Percentiles rank a stretch among this genome's conserved stretches.
phyloP scores from a whole-genome alignment of 2,329 filamentous ascomycete species.

The Fusarium sp. region DNA sequence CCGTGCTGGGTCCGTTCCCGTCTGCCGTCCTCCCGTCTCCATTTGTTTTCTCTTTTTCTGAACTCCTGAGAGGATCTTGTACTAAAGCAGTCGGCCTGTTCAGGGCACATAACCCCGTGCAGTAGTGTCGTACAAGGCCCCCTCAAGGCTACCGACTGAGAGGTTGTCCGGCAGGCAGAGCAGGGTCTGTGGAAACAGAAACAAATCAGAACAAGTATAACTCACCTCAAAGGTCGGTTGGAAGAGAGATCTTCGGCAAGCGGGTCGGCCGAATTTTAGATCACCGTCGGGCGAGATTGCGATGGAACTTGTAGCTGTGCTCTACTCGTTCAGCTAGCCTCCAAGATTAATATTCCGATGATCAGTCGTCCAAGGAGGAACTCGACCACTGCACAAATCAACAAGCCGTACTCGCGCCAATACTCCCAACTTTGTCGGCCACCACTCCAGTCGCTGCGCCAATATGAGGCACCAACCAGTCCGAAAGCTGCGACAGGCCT shows the following conservation, averaged over 20 bases:
- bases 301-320: constrained; percentile 29
- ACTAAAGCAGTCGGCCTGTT: not conserved
- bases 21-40: constrained; percentile 42
- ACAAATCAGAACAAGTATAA: constrained; percentile 17
- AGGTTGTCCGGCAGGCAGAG: not conserved
- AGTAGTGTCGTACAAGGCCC: constrained; percentile 1
- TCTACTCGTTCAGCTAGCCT: constrained; percentile 20
- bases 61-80: constrained; percentile 11
- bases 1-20: constrained; percentile 43
- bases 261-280: constrained; percentile 22
- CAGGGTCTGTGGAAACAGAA: not conserved
- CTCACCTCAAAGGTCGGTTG: constrained; percentile 28
- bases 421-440: constrained; percentile 37
- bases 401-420: constrained; percentile 29
- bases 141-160: not conserved
- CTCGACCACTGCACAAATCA: constrained; percentile 20
- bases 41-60: constrained; percentile 36
- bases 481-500: constrained; percentile 19
- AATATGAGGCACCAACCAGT: constrained; percentile 21
- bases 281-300: constrained; percentile 36
- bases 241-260: constrained; percentile 19
- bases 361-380: constrained; percentile 16
- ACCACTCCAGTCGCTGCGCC: constrained; percentile 34
- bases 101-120: constrained; percentile 15
- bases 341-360: constrained; percentile 22